Evolutionary conservation across 2,329 filamentous ascomycete species (phyloP).

Genomic region (Cercospora zeina): DNA sequence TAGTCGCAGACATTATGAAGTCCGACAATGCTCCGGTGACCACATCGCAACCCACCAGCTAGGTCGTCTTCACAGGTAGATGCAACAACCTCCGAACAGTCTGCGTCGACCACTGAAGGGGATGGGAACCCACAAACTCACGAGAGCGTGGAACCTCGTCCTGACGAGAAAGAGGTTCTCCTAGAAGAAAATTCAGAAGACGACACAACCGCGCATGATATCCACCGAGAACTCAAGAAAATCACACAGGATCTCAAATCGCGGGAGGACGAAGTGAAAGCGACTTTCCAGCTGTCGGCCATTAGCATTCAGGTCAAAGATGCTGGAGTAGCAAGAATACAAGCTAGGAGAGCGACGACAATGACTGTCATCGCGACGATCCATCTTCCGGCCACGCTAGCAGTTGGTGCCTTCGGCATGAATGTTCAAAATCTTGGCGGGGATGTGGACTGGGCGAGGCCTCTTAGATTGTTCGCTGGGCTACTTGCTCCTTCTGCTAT

Average conservation of each 20-base stretch:
- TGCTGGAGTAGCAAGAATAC: not conserved
- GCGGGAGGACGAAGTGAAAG: not conserved
- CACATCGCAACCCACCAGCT: too few species aligned
- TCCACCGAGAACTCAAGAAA: not conserved
- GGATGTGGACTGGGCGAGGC: not conserved
- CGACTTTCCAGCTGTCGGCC: not conserved
- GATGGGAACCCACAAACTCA: too few species aligned
- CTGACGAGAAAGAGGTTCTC: not conserved
- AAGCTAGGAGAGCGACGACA: not conserved
- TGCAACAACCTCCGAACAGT: too few species aligned
- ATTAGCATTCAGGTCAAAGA: not conserved
- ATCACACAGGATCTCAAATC: not conserved
- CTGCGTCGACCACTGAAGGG: too few species aligned
- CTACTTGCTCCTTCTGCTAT: not conserved
- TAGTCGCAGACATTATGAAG: too few species aligned
- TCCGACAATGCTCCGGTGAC: too few species aligned
- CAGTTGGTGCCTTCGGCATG: not conserved
- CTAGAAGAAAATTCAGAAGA: not conserved
- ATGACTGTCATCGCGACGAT: not conserved
- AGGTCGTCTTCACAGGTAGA: too few species aligned
- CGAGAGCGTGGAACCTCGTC: too few species aligned
- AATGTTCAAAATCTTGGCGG: not conserved
- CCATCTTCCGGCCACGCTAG: not conserved
- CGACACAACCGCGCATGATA: not conserved
- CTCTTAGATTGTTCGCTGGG: not conserved